Conservation (phyloP, 208 protist genomes). For the Leishmania martiniquensis region DNA sequence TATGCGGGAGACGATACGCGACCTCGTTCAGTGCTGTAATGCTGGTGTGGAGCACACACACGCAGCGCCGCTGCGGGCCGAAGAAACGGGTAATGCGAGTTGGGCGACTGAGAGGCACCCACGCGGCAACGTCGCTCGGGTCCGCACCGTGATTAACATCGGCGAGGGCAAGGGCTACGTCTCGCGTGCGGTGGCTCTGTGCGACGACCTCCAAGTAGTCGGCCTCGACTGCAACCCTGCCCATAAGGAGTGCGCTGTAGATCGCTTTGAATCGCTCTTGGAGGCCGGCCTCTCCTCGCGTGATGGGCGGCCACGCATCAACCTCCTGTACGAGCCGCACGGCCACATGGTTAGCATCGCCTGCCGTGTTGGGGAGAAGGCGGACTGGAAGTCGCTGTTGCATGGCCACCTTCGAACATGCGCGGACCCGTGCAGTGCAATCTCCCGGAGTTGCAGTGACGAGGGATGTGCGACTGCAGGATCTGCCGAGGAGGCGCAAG, state of each 20-base stretch:
- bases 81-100: not conserved
- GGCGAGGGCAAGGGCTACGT: conserved; percentile 93
- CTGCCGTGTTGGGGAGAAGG: conserved; percentile 49
- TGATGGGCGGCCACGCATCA: conserved; percentile 35
- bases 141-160: conserved; percentile 86
- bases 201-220: conserved; percentile 77
- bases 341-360: conserved; percentile 73
- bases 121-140: conserved; percentile 1
- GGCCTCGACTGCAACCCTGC: conserved; percentile 90
- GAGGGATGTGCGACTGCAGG: not conserved
- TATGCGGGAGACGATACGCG: conserved; percentile 67
- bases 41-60: not conserved
- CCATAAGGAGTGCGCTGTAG: conserved; percentile 76
- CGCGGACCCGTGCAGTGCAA: conserved; percentile 13
- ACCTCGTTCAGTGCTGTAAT: conserved; percentile 66
- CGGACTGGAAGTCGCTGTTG: conserved; percentile 63
- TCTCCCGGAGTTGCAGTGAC: not conserved
- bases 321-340: conserved; percentile 76
- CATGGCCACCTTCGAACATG: conserved; percentile 49
- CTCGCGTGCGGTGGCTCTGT: conserved; percentile 78
- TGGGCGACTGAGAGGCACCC: not conserved
- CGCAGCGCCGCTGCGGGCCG: not conserved
- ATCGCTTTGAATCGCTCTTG: conserved; percentile 63
- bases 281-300: conserved; percentile 44
- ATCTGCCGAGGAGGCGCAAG: not conserved